Base-by-base conservation (phyloP, 1,139 yeast genomes). In the Taiozyma sp. region DNA sequence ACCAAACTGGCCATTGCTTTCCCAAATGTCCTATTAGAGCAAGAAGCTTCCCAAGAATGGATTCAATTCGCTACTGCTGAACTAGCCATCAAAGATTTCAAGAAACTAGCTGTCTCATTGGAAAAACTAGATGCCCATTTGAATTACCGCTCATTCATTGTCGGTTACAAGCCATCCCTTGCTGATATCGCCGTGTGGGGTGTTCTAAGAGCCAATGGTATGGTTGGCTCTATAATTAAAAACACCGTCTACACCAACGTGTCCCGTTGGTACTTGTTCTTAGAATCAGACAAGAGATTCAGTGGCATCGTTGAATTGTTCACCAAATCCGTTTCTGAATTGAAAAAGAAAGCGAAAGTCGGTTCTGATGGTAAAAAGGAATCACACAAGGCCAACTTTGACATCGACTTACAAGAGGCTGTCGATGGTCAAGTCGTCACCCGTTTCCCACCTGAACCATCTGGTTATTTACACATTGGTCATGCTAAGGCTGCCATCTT, bases 401-500 rank as follows among this genome's bases (percentile, higher is more conserved):
- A 91, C 69, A 93, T 93, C 65, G 96, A 89, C 64, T 81, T 93
- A 59, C 87, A 88, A 53, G 96, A 84, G 66, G 99, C 98, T 54
- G 83, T 80, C 65, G 83, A 87, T 57, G 99, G 99, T 57, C 77
- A 91, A 71, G 98, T 93, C 53, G 98, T 93, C 51, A 93, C 98
- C 50, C 87, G 99, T 75, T 93, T 93, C 83, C 98, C 98, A 60
- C 76, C 76, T 50, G 87, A 81, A 70, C 87, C 87, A 50, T 87
- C 96, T 74, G 98, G 98, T 76, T 92, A 90, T 72, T 79, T 93
- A 70, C 93, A 86, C 80, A 93, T 85, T 73, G 98, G 99, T 63
- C 99, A 93, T 68, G 97, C 96, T 57, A 93, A 93, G 73, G 98
- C 98, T 51, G 98, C 98, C 50, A 78, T 93, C 56, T 80, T 93